These are phyloP conservation scores for Graphilbum sp. DNA, from an alignment of 2,329 filamentous ascomycete genomes.

Conservation along the genomic window DNA sequence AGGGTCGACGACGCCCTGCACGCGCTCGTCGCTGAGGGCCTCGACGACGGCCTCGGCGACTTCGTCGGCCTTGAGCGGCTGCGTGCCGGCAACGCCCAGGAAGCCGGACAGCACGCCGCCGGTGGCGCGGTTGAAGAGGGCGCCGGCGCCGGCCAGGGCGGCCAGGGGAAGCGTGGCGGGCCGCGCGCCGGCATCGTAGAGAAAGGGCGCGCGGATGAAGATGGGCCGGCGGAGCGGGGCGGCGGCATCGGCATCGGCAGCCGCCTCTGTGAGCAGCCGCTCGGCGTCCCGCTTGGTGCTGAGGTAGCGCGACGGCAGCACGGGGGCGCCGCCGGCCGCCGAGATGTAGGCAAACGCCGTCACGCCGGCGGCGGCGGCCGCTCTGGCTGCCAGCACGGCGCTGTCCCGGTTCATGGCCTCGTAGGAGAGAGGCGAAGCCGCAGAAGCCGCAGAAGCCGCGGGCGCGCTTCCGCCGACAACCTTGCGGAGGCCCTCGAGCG, in stretches of 20 bases:
- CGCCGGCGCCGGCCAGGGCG: constrained; percentile 55
- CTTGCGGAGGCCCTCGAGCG: constrained; percentile 59
- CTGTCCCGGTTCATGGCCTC: constrained; percentile 92
- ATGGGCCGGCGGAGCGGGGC: constrained; percentile 49
- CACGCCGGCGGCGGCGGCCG: constrained; percentile 48
- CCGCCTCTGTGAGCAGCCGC: constrained; percentile 15
- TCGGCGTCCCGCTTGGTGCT: constrained; percentile 87
- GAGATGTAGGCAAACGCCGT: constrained; percentile 74
- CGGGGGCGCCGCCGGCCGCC: constrained; percentile 68
- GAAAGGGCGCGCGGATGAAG: constrained; percentile 72
- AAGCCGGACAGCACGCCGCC: constrained; percentile 60
- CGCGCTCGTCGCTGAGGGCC: constrained; percentile 56
- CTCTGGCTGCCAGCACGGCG: constrained; percentile 68
- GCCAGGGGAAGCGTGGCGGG: constrained; percentile 75
- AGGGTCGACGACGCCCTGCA: constrained; percentile 63
- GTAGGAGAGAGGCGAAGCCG: constrained; percentile 36
- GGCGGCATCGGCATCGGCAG: constrained; percentile 41
- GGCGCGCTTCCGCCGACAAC: constrained; percentile 54
- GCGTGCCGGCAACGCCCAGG: constrained; percentile 68
- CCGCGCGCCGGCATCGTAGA: constrained; percentile 70
- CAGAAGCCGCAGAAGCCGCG: constrained; percentile 19
- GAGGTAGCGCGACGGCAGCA: constrained; percentile 76
- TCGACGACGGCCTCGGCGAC: constrained; percentile 86
- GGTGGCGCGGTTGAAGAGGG: constrained; percentile 60
- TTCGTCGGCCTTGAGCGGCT: constrained; percentile 73